Percentiles rank a stretch among this genome's conserved stretches.
Evolutionary conservation across 1,284 basidiomycete species (phyloP).

Genomic region (Filobasidium uniguttulatum): DNA sequence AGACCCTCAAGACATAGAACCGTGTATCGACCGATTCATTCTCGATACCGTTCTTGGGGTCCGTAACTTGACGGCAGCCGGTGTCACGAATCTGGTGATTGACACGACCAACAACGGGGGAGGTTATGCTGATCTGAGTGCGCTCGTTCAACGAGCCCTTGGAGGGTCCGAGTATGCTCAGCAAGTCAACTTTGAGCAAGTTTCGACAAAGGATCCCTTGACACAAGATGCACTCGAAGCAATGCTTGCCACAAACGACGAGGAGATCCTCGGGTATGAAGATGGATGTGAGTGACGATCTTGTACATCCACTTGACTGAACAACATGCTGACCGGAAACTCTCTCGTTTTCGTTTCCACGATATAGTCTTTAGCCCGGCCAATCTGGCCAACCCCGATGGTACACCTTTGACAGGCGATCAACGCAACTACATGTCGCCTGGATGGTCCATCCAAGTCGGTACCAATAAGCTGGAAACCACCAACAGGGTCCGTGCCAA

Average conservation of each 20-base stretch:
- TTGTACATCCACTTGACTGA: too few species aligned
- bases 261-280: too few species aligned
- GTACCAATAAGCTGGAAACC: background rate
- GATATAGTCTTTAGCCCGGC: background rate
- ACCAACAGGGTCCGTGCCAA: conserved; percentile 5
- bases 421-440: background rate
- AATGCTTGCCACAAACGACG: conserved; percentile 6
- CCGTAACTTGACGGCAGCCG: conserved; percentile 14
- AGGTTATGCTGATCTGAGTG: conserved; percentile 13
- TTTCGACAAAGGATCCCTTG: conserved; percentile 13
- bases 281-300: too few species aligned
- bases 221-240: conserved; percentile 11
- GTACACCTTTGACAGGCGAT: background rate
- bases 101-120: conserved; percentile 19
- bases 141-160: conserved; percentile 13
- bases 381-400: background rate
- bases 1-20: too few species aligned
- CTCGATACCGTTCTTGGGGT: conserved; percentile 14
- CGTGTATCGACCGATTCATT: conserved; percentile 13
- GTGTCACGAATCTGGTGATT: conserved; percentile 14
- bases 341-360: too few species aligned
- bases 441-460: background rate
- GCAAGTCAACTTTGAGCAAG: conserved; percentile 15
- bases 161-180: conserved; percentile 15
- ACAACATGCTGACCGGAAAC: too few species aligned